Evolutionary conservation across 139 green algal species (phyloP), one percentile per base, ranked within the genome.

Genomic region (Haematococcus lacustris): DNA sequence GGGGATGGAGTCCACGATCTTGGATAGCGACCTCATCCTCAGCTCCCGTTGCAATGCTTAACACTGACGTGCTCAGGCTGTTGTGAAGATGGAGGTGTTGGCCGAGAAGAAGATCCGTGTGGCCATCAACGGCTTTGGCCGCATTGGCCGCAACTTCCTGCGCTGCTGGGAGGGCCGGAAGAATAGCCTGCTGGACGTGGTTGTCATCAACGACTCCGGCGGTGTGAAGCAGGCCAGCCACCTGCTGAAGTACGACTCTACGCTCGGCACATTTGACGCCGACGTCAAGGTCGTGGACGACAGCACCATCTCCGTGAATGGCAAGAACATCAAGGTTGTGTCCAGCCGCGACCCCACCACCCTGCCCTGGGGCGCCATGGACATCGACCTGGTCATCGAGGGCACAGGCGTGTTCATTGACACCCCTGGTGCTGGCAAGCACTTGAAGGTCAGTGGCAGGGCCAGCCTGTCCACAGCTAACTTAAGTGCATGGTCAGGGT

Each of bases 221-320:
- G 95, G 90, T 79, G 91, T 97, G 33, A 97, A 97, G 88, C 93
- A 97, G 91, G 94, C 94, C 63, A 88, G 81, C 71, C 94, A 99
- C 92, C 88, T 99, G 86, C 88, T 98, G 66, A 99, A 99, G 91
- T 99, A 99, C 82, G 95, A 99, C 86, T 97, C 93, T 74, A 98
- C 93, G 68, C 90, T 98, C 66, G 95, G 95, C 68, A 96, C 89
- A 28, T 99, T 98, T 85, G 66, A 85, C 51, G 91, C 92, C 50
- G 93, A 98, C 35, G 92, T 99, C 38, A 93, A 98, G 89, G 76
- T 86, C 59, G 83, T 93, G n/a, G 91, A 93, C 76, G 93, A 99
- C 78, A 77, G 74, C 66, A 83, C 80, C 80, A 91, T 99, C 76
- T 86, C 81, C 51, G 90, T 99, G 38, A 88, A 98, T 80, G 95